A percentile compares a stretch with the other conserved stretches of the same genome.
Evolutionary conservation across 1,284 basidiomycete species (phyloP).

Genomic region (Heimioporus punctisporus): DNA sequence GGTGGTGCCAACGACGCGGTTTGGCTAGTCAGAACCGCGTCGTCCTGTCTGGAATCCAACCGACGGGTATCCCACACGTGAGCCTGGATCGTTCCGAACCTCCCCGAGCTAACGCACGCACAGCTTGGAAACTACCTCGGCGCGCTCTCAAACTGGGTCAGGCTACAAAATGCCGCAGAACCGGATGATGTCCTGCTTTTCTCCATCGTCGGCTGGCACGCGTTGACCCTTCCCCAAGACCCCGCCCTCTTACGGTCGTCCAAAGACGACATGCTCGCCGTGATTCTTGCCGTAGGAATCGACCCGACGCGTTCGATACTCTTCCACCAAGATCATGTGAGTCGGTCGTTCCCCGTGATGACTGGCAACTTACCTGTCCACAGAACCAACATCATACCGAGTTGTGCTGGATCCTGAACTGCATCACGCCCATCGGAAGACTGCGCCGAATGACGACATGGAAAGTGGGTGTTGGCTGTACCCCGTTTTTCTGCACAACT

Average conservation of each 20-base stretch:
- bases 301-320: slow-evolving; percentile 79
- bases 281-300: slow-evolving; percentile 85
- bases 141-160: slow-evolving; percentile 88
- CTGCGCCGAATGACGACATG: slow-evolving; percentile 94
- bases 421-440: slow-evolving; percentile 83
- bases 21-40: too few species aligned
- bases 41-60: slow-evolving; percentile 88
- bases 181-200: slow-evolving; percentile 74
- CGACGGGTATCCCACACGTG: slow-evolving; percentile 88
- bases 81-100: slow-evolving; percentile 18
- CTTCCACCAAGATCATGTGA: slow-evolving; percentile 84
- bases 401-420: slow-evolving; percentile 92
- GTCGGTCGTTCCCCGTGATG: not conserved
- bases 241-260: slow-evolving; percentile 65
- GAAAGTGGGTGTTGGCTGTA: slow-evolving; percentile 63
- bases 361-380: not conserved
- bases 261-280: slow-evolving; percentile 81
- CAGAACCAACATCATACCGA: slow-evolving; percentile 88
- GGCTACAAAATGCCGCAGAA: slow-evolving; percentile 65
- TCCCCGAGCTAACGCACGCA: slow-evolving; percentile 6
- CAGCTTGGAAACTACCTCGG: slow-evolving; percentile 96
- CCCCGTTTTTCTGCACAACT: not conserved
- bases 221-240: slow-evolving; percentile 89
- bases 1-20: too few species aligned
- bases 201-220: slow-evolving; percentile 92